Percentiles rank a stretch among this genome's conserved stretches.
Evolutionary conservation across 768 basidiomycete species (phyloP).

Genomic region (Lyophyllum atratum): DNA sequence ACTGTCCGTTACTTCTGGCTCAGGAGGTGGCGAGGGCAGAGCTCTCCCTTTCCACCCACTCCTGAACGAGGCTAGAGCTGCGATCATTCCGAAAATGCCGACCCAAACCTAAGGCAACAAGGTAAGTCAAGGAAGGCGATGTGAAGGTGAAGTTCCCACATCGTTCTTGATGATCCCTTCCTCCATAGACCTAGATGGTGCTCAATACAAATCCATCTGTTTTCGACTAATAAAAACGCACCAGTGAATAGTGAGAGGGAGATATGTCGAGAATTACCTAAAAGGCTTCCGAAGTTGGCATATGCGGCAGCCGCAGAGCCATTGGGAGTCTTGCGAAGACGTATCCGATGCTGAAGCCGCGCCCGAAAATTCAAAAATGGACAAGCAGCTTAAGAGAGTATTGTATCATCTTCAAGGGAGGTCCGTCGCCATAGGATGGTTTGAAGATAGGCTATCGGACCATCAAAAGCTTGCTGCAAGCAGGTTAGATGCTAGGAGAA

Average conservation of each 20-base stretch:
- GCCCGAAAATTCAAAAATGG: slow-evolving; percentile 71
- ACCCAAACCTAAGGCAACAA: slow-evolving; percentile 38
- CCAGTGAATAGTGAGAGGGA: slow-evolving; percentile 90
- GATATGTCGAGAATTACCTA: slow-evolving; percentile 72
- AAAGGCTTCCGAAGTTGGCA: slow-evolving; percentile 51
- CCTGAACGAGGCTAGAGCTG: slow-evolving; percentile 62
- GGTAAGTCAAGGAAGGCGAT: neutral
- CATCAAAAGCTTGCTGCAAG: slow-evolving; percentile 72
- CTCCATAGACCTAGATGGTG: slow-evolving; percentile 60
- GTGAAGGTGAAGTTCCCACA: slow-evolving; percentile 36
- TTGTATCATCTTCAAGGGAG: slow-evolving; percentile 61
- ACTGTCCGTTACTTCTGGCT: slow-evolving; percentile 23
- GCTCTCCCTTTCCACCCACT: slow-evolving; percentile 75
- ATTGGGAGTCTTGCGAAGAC: slow-evolving; percentile 51
- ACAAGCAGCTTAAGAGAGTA: slow-evolving; percentile 71
- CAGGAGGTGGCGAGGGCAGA: slow-evolving; percentile 31
- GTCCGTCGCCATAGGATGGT: neutral
- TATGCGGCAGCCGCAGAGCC: slow-evolving; percentile 57
- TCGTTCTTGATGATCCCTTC: slow-evolving; percentile 68
- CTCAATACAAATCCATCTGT: neutral
- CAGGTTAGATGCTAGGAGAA: slow-evolving; percentile 4
- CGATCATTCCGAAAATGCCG: slow-evolving; percentile 43
- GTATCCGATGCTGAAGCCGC: slow-evolving; percentile 64
- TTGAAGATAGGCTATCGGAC: slow-evolving; percentile 33
- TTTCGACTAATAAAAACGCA: slow-evolving; percentile 31